Base-by-base conservation (phyloP, 1,284 basidiomycete genomes). In the Cerioporus squamosus region DNA sequence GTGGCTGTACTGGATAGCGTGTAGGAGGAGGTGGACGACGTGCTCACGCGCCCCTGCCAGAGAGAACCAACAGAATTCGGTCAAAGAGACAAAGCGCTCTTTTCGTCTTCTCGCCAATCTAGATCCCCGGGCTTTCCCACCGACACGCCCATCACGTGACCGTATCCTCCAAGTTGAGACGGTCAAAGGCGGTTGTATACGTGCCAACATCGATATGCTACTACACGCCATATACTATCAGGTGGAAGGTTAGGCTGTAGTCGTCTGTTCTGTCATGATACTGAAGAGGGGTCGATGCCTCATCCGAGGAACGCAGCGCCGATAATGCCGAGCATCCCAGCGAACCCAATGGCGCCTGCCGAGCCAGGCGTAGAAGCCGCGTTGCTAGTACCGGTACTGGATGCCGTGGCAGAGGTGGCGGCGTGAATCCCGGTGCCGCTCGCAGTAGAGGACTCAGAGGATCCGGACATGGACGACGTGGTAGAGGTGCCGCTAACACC, bases 21-120 rank as follows among this genome's bases (percentile, higher is more conserved):
- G 48, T 42, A 38, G 54, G 26, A 55, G 55, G 45, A 51, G 54
- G 44, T 52, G 62, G 50, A 49, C 51, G 59, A 53, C 44, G 52
- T 56, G 62, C 62, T 64, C 62, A 61, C 62, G 62, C 59, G 62
- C 62, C 62, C 59, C 53, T 57, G 51, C 44, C 40, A 44, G 18
- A 51, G 53, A 64, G 62, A 59, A 45, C 49, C 57, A 57, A 57
- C 59, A 64, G 62, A 57, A 59, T 44, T 31, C 57, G 33, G 33
- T 15, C 33, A 36, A 36, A 15, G 33, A 10, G 59, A 48, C 62
- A 59, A 64, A 57, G 40, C 62, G 52, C 46, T 53, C 62, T 64
- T 64, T 61, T 59, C 57, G 24, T 55, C 36, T 44, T 46, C 54
- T 54, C 57, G 54, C 49, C 55, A 57, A 54, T 57, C 51, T 31